These are phyloP conservation scores for Candida anglica DNA, from an alignment of 805 yeast species.

Conservation along the genomic window DNA sequence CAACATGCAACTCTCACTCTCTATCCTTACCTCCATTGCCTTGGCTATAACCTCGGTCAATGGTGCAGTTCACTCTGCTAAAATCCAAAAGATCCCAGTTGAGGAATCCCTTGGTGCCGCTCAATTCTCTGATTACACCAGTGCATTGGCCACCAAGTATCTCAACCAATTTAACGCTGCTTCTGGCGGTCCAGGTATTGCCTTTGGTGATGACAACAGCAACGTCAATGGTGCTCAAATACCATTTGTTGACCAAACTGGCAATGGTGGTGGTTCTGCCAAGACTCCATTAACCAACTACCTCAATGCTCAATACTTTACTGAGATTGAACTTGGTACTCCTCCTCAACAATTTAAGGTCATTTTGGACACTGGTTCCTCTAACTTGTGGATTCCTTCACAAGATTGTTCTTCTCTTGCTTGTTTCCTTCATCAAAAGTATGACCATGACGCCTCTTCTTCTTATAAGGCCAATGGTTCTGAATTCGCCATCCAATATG, in stretches of 20 bases:
- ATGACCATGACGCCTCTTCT: slow-evolving; percentile 78
- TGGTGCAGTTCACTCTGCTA: slow-evolving; percentile 52
- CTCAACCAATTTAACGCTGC: slow-evolving; percentile 42
- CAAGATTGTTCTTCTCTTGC: slow-evolving; percentile 88
- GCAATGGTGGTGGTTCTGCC: slow-evolving; percentile 37
- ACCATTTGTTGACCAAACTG: slow-evolving; percentile 31
- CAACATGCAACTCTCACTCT: slow-evolving; percentile 28
- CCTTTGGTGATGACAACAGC: slow-evolving; percentile 11
- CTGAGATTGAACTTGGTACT: slow-evolving; percentile 87
- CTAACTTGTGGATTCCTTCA: slow-evolving; percentile 96
- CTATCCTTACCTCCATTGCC: slow-evolving; percentile 43
- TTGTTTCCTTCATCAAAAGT: slow-evolving; percentile 89
- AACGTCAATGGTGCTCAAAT: slow-evolving; percentile 28
- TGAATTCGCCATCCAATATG: slow-evolving; percentile 81
- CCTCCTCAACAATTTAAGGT: slow-evolving; percentile 95
- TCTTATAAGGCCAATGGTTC: slow-evolving; percentile 86
- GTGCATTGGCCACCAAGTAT: slow-evolving; percentile 61
- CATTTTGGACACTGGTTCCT: slow-evolving; percentile 92
- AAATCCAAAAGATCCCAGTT: slow-evolving; percentile 55
- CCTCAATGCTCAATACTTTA: slow-evolving; percentile 91
- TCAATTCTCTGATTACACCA: slow-evolving; percentile 49
- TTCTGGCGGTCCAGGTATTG: slow-evolving; percentile 17
- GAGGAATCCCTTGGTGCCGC: slow-evolving; percentile 53
- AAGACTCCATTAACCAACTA: slow-evolving; percentile 89
- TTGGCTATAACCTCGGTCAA: slow-evolving; percentile 35